Percentiles rank a stretch among this genome's conserved stretches.
phyloP scores from a whole-genome alignment of 768 basidiomycete genomes.

The Kwoniella botswanensis region DNA sequence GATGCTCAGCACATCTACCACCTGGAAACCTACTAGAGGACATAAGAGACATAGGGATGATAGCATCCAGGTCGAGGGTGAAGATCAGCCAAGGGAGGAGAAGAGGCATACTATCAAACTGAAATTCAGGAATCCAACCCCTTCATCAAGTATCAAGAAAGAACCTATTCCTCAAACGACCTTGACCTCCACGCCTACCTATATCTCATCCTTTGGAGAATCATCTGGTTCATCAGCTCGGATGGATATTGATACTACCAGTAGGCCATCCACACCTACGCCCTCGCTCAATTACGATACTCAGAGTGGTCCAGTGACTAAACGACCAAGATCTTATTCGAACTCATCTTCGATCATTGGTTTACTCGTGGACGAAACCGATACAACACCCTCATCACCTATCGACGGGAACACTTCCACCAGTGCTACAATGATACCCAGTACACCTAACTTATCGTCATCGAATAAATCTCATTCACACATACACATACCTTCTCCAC shows the following conservation, averaged over 20 bases:
- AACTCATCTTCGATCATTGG: constrained; percentile 20
- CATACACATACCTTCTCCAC: constrained; percentile 16
- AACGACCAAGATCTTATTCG: constrained; percentile 18
- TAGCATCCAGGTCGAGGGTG: neutral
- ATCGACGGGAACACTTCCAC: neutral
- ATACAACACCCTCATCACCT: constrained; percentile 10
- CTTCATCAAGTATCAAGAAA: neutral
- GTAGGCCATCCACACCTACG: constrained; percentile 12
- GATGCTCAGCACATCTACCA: constrained; percentile 3
- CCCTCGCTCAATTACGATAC: neutral
- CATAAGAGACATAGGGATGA: constrained; percentile 1
- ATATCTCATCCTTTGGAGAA: neutral
- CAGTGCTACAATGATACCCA: neutral
- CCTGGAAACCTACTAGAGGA: neutral
- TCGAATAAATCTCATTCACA: constrained; percentile 6
- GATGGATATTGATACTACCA: neutral
- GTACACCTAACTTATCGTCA: constrained; percentile 1
- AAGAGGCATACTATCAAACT: constrained; percentile 13
- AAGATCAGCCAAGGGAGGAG: constrained; percentile 2
- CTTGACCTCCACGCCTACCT: neutral
- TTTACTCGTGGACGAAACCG: constrained; percentile 9
- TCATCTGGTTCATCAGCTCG: neutral
- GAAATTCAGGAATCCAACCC: constrained; percentile 11
- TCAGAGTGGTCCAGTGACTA: neutral
- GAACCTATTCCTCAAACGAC: neutral